Evolutionary conservation across 2,329 filamentous ascomycete genomes (phyloP).

Genomic region (Botrytis fragariae): DNA sequence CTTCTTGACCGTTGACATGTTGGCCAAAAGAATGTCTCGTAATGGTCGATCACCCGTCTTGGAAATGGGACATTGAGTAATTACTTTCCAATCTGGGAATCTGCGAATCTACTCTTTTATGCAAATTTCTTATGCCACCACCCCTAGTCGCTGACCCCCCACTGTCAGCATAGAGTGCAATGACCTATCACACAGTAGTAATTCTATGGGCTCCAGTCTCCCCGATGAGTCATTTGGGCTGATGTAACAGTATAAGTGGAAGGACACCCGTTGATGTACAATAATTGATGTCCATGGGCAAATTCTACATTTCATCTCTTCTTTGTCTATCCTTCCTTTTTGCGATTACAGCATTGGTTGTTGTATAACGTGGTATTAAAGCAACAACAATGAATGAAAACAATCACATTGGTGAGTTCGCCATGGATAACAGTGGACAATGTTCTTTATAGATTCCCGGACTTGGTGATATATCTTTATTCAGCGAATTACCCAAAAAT

Average conservation of each 20-base stretch:
- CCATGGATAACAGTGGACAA: not conserved
- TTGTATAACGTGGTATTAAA: not conserved
- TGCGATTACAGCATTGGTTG: not conserved
- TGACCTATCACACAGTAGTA: not conserved
- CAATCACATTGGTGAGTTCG: not conserved
- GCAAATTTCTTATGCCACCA: not conserved
- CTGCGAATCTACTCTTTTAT: not conserved
- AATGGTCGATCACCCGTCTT: not conserved
- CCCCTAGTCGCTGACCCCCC: not conserved
- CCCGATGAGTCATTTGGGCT: not conserved
- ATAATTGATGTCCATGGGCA: not conserved
- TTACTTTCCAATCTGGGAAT: not conserved
- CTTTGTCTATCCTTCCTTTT: not conserved
- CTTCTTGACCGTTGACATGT: not conserved
- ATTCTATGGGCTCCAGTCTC: not conserved
- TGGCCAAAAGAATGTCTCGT: not conserved
- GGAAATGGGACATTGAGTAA: not conserved
- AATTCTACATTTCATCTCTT: not conserved
- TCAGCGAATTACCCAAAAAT: not conserved
- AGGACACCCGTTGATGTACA: not conserved
- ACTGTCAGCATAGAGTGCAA: not conserved
- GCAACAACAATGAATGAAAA: not conserved
- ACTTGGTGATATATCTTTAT: not conserved
- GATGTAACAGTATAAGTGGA: not conserved
- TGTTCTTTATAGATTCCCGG: not conserved